phyloP scores from a whole-genome alignment of 495 filamentous ascomycete genomes.

The Baudoinia panamericana region DNA sequence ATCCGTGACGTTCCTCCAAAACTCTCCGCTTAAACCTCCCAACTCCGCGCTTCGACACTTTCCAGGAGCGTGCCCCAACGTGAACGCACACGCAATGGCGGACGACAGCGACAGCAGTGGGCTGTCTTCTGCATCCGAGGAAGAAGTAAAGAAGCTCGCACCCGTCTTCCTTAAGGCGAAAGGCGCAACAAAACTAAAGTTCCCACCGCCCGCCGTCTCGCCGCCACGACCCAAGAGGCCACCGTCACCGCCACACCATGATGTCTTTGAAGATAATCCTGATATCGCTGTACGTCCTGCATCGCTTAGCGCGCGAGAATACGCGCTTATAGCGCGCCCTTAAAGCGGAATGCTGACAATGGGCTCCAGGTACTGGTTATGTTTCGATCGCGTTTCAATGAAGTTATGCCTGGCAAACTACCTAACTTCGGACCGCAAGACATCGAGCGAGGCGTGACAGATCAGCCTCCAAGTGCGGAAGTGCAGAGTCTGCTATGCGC shows the following conservation, averaged over 20 bases:
- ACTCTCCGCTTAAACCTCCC: not conserved
- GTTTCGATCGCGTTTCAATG: constrained; percentile 87
- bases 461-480: constrained; percentile 63
- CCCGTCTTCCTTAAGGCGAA: constrained; percentile 19
- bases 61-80: constrained; percentile 2
- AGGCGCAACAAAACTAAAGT: constrained; percentile 13
- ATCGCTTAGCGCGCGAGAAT: constrained; percentile 7
- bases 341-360: constrained; percentile 25
- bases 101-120: constrained; percentile 14
- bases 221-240: constrained; percentile 17
- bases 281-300: constrained; percentile 23
- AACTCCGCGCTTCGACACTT: constrained; percentile 1
- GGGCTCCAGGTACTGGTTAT: constrained; percentile 76
- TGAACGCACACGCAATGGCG: constrained; percentile 6
- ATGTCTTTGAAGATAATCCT: constrained; percentile 22
- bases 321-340: constrained; percentile 15
- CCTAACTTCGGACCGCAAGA: constrained; percentile 89
- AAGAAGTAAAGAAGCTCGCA: constrained; percentile 19
- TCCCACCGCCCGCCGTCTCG: constrained; percentile 8
- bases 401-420: constrained; percentile 73
- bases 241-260: constrained; percentile 22
- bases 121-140: constrained; percentile 12
- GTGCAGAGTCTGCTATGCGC: constrained; percentile 83
- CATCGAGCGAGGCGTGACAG: constrained; percentile 72
- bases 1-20: constrained; percentile 3